These are phyloP conservation scores for Aspergillus indologenus DNA, from an alignment of 495 filamentous ascomycete genomes.

Conservation along the genomic window DNA sequence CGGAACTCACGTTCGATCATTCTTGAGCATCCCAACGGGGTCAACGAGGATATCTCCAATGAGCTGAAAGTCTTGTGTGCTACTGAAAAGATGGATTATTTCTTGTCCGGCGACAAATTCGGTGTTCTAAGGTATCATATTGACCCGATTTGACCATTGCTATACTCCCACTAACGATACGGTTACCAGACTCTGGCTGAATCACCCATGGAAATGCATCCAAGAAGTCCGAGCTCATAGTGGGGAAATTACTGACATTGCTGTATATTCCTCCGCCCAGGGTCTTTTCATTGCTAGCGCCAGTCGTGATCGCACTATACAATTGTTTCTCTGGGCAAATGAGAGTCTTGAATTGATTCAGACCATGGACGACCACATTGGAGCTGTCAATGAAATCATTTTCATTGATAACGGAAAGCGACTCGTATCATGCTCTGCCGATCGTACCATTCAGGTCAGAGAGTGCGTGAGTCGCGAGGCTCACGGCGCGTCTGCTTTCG, in stretches of 20 bases:
- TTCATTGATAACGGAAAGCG: conserved; percentile 63
- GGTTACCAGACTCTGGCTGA: conserved; percentile 40
- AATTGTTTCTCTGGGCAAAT: conserved; percentile 68
- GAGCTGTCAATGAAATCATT: conserved; percentile 59
- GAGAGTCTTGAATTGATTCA: conserved; percentile 60
- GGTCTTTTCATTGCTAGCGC: conserved; percentile 66
- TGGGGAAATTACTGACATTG: conserved; percentile 80
- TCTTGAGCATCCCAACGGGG: conserved; percentile 59
- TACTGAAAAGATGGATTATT: conserved; percentile 55
- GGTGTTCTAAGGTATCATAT: conserved; percentile 68
- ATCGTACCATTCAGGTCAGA: conserved; percentile 78
- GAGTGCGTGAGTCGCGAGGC: conserved; percentile 66
- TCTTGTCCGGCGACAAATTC: conserved; percentile 80
- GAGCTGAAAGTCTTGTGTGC: conserved; percentile 70
- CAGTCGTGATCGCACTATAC: conserved; percentile 84
- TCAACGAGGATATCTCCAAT: conserved; percentile 63
- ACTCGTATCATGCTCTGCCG: conserved; percentile 81
- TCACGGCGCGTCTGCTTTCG: conserved; percentile 62
- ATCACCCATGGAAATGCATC: conserved; percentile 47
- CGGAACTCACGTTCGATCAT: conserved; percentile 60
- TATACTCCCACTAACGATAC: conserved; percentile 16
- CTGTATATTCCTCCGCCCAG: conserved; percentile 43
- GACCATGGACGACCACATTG: conserved; percentile 76
- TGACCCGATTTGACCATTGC: conserved; percentile 4
- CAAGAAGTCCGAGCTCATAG: conserved; percentile 79